Evolutionary conservation across 306 rosid species (phyloP), one percentile per base, ranked within the genome.

Genomic region (Astragalus glycyphyllos): DNA sequence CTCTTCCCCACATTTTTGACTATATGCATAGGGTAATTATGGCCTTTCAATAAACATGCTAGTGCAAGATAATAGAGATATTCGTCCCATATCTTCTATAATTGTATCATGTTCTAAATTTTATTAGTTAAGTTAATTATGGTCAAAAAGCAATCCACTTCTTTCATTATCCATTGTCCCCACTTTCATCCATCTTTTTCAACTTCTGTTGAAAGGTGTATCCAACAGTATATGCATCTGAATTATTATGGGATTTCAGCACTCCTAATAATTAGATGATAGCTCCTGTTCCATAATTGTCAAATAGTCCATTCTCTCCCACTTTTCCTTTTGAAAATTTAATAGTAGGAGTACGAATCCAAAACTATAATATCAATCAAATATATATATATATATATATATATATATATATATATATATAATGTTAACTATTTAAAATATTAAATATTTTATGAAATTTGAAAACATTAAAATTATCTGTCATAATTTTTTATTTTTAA

Each of bases 121-220:
- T 73, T 60, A 79, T 51, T 8, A 51, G 29, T 8, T 63, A 44
- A 29, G 50, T 56, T 69, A 16, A 44, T 46, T 69, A 29, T 55
- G 80, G 80, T 75, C 73, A 80, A 80, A 79, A 80, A 63, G 77
- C 46, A 75, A 69, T 38, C 37, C 11, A 23, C 53, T 61, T 37
- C 15, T 47, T 48, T 80, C 58, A 80, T 75, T 80, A 63, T 31
- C 29, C 64, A 34, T 50, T n/a, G 75, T 50, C 83, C 82, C 86
- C 68, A 77, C 80, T 65, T 57, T 11, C 65, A 69, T 59, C 65
- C 65, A 69, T 77, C 69, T 56, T 59, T 66, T 65, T 77, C 78
- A 16, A 9, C 8, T 17, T 69, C 77, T 63, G 59, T 57, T 78
- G 51, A 68, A 56, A 29, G 69, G 66, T 58, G 66, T 58, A 68